Percentiles rank a stretch among this genome's conserved stretches.
Conservation (phyloP, 2,329 filamentous ascomycete species). For the Aspergillus costaricaensis region DNA sequence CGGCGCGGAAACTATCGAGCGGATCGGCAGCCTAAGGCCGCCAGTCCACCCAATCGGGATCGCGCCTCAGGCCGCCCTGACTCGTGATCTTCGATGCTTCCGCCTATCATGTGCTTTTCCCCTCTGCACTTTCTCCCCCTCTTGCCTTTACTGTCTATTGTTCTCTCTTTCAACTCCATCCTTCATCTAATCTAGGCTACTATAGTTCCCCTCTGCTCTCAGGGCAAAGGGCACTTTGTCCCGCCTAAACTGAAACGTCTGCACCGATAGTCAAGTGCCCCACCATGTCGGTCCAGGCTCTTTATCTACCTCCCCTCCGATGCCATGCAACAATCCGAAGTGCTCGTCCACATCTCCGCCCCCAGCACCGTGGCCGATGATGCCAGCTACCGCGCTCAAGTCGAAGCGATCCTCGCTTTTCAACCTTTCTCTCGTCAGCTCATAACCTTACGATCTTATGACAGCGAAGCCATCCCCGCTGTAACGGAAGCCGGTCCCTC, state of each 20-base stretch:
- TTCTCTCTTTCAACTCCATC: not conserved
- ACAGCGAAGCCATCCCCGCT: not conserved
- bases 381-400: conserved; percentile 41
- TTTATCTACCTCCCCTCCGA: not conserved
- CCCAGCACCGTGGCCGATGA: conserved; percentile 41
- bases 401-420: conserved; percentile 40
- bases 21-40: conserved; percentile 15
- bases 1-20: conserved; percentile 13
- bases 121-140: too few species aligned
- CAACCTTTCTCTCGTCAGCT: conserved; percentile 31
- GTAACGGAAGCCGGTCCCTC: not conserved
- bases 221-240: not conserved
- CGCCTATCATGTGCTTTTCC: not conserved
- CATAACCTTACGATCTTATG: conserved; percentile 15
- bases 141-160: not conserved
- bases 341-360: conserved; percentile 47
- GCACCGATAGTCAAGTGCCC: not conserved
- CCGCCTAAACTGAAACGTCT: not conserved
- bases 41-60: conserved; percentile 7
- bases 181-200: not conserved
- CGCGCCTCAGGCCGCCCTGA: conserved; percentile 1
- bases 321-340: conserved; percentile 33
- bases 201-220: not conserved
- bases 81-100: conserved; percentile 1
- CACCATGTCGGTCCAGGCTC: conserved; percentile 6